phyloP scores from a whole-genome alignment of 108 stramenopile species.

The Epithemia pelagica region DNA sequence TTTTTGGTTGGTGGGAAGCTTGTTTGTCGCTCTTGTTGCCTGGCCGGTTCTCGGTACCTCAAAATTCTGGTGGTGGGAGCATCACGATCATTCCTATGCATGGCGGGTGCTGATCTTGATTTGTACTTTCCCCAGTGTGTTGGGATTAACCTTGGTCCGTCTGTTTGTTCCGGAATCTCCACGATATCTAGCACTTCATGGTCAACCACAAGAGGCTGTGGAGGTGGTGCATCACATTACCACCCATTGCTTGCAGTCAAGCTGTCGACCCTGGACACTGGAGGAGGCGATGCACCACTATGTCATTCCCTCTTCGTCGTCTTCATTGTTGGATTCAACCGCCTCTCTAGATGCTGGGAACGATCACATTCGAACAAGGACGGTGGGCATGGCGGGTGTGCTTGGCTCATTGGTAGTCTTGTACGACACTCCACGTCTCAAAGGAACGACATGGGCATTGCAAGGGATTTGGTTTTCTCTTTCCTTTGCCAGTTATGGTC shows the following conservation, averaged over 20 bases:
- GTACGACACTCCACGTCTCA: constrained; percentile 35
- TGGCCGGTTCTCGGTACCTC: constrained; percentile 48
- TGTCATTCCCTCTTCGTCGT: neutral
- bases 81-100: constrained; percentile 11
- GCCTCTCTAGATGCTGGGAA: neutral
- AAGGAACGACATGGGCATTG: constrained; percentile 51
- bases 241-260: neutral
- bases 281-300: neutral
- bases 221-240: constrained; percentile 42
- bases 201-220: constrained; percentile 39
- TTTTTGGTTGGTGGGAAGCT: constrained; percentile 85
- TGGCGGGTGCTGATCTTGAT: constrained; percentile 69
- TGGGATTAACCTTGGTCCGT: constrained; percentile 51
- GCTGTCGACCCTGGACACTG: neutral
- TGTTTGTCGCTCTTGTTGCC: constrained; percentile 61
- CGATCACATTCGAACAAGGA: neutral
- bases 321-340: neutral
- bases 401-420: constrained; percentile 23
- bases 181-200: constrained; percentile 46
- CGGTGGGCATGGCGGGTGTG: neutral
- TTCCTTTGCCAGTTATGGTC: constrained; percentile 65
- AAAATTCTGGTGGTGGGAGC: neutral
- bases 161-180: constrained; percentile 66
- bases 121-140: constrained; percentile 61
- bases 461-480: constrained; percentile 71